A percentile compares a stretch with the other conserved stretches of the same genome.
phyloP scores from a whole-genome alignment of 2,329 filamentous ascomycete species.

The Phoma herbarum region DNA sequence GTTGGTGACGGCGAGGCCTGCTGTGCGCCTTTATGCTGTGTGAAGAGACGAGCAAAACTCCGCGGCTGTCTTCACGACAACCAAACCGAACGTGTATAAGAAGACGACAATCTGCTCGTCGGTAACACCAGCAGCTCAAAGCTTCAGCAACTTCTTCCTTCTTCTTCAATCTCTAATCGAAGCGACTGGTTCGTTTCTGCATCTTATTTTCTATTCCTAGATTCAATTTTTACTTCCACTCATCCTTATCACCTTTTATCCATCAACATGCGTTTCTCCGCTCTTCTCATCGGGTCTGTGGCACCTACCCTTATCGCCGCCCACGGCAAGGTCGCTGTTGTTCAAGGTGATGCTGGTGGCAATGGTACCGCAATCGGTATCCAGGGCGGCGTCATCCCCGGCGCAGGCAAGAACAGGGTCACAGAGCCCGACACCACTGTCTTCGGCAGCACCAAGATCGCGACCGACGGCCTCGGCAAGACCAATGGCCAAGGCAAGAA shows the following conservation, averaged over 20 bases:
- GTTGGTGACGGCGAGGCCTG: not conserved
- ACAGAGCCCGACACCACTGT: conserved; percentile 58
- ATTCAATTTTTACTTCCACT: not conserved
- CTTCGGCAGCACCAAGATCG: conserved; percentile 50
- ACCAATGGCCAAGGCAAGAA: conserved; percentile 51
- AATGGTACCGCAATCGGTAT: conserved; percentile 57
- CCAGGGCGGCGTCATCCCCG: conserved; percentile 53
- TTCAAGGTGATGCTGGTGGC: conserved; percentile 50
- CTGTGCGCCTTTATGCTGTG: conserved; percentile 6
- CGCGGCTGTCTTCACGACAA: not conserved
- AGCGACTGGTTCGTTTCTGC: conserved; percentile 17
- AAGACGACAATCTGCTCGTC: not conserved
- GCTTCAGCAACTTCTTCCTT: not conserved
- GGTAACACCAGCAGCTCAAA: not conserved
- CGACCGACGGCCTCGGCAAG: conserved; percentile 52
- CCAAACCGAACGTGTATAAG: not conserved
- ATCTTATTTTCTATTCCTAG: not conserved
- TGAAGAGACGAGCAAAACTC: not conserved
- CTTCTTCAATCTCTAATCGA: not conserved
- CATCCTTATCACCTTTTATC: not conserved
- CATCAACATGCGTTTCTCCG: conserved; percentile 13
- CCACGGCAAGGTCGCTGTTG: conserved; percentile 25
- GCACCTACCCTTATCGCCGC: conserved; percentile 21
- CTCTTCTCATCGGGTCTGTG: conserved; percentile 12
- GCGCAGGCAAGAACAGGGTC: conserved; percentile 50